Conservation (phyloP, 176 grass and related monocot genomes). For the Tillandsia leiboldiana region DNA sequence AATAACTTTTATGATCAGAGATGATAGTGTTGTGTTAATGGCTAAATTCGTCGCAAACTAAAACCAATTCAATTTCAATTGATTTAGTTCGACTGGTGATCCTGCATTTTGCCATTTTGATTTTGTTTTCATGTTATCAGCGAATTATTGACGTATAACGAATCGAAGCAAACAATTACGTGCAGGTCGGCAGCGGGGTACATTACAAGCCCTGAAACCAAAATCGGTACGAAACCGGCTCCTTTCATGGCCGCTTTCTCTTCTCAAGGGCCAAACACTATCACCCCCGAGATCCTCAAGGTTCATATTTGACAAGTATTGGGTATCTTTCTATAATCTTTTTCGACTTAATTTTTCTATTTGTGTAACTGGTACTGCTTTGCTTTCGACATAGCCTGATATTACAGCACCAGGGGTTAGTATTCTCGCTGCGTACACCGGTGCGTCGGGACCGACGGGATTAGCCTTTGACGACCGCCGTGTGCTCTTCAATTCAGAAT, state of each 20-base stretch:
- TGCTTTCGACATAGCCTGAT: conserved; percentile 46
- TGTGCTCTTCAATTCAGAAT: conserved; percentile 79
- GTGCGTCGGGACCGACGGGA: conserved; percentile 40
- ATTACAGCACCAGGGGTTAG: conserved; percentile 91
- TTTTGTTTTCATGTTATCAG: too few relatives aligned
- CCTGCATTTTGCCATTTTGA: too few relatives aligned
- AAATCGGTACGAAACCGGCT: conserved; percentile 55
- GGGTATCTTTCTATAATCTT: neutral
- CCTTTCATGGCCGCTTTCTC: conserved; percentile 95
- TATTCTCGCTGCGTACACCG: conserved; percentile 63
- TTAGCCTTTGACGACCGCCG: conserved; percentile 63
- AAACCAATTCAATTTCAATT: neutral
- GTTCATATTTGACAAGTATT: conserved; percentile 5
- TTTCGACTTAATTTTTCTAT: neutral
- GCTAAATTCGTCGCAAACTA: conserved; percentile 85
- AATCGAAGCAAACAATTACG: neutral
- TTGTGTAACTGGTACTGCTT: neutral
- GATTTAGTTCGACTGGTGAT: neutral
- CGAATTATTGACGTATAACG: too few relatives aligned
- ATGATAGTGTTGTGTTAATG: conserved; percentile 92
- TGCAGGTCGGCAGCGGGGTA: conserved; percentile 36
- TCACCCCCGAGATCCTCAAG: conserved; percentile 90
- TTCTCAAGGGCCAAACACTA: conserved; percentile 59
- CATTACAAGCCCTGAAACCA: conserved; percentile 46
- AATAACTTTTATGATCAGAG: neutral